A percentile compares a stretch with the other conserved stretches of the same genome.
These are phyloP conservation scores for Falciphora oryzae DNA, from an alignment of 2,329 filamentous ascomycete species.

Conservation along the genomic window DNA sequence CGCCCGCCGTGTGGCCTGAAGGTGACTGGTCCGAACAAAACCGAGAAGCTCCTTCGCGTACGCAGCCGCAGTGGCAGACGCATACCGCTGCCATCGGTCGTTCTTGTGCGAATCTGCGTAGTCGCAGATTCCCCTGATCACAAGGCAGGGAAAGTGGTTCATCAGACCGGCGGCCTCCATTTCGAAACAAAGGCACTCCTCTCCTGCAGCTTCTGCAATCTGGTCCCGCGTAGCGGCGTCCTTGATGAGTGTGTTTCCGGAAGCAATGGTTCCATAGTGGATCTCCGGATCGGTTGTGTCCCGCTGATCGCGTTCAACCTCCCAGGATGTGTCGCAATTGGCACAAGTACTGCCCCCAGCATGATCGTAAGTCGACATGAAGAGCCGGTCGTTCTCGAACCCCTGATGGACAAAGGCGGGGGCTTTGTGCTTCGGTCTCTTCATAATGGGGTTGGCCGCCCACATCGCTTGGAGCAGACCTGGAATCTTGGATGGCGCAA, in stretches of 20 bases:
- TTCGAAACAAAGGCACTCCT: constrained; percentile 1
- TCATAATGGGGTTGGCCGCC: not conserved
- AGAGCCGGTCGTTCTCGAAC: not conserved
- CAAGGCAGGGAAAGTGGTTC: not conserved
- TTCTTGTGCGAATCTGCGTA: constrained; percentile 1
- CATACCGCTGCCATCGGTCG: constrained; percentile 1
- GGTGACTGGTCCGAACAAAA: too few species aligned
- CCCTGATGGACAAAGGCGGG: not conserved
- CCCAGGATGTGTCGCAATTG: not conserved
- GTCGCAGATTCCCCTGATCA: not conserved
- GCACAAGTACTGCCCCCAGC: not conserved
- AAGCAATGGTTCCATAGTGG: not conserved
- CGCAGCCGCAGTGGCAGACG: constrained; percentile 1
- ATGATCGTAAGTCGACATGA: not conserved
- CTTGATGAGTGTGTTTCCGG: not conserved
- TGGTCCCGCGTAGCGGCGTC: not conserved
- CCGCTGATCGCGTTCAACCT: not conserved
- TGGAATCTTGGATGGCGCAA: too few species aligned
- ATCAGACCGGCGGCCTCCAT: too few species aligned
- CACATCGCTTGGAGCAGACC: not conserved
- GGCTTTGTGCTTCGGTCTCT: not conserved
- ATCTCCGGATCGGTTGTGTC: not conserved
- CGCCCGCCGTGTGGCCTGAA: too few species aligned
- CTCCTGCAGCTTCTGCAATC: not conserved
- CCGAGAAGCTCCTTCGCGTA: constrained; percentile 4